phyloP scores from a whole-genome alignment of 2,329 filamentous ascomycete genomes.

The Botryotinia narcissicola region DNA sequence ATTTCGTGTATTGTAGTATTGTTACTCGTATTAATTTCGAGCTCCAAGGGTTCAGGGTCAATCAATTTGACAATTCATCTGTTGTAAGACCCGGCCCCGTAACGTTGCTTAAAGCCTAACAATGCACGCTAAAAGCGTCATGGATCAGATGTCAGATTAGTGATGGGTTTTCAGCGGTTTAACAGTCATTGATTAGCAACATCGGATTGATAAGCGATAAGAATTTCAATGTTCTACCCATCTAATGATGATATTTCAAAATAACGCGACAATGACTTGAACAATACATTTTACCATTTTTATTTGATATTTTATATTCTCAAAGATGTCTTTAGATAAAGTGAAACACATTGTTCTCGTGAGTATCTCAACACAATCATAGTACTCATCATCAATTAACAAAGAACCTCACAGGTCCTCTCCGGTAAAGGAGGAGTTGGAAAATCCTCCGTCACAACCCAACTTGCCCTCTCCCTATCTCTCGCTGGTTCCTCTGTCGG shows the following conservation, averaged over 20 bases:
- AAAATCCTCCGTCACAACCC: constrained; percentile 96
- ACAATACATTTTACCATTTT: neutral
- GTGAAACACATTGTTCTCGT: constrained; percentile 78
- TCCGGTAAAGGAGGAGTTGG: constrained; percentile 98
- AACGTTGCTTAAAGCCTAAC: constrained; percentile 7
- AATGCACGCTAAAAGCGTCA: constrained; percentile 18
- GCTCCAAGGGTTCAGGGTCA: constrained; percentile 13
- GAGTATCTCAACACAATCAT: constrained; percentile 32
- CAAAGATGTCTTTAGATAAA: constrained; percentile 62
- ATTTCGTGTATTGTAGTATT: constrained; percentile 8
- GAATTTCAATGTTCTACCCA: constrained; percentile 21
- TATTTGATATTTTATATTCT: neutral
- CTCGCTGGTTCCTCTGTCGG: constrained; percentile 85
- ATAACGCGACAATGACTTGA: constrained; percentile 10
- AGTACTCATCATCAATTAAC: constrained; percentile 7
- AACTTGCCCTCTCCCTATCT: constrained; percentile 86
- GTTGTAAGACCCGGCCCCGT: constrained; percentile 17
- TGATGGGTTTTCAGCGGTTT: neutral
- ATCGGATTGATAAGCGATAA: constrained; percentile 38
- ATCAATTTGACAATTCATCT: constrained; percentile 21
- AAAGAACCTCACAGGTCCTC: constrained; percentile 54
- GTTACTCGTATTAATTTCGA: constrained; percentile 10
- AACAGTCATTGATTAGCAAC: constrained; percentile 8
- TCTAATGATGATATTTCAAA: neutral
- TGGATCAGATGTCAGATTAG: neutral